These are phyloP conservation scores for Magnolia officinalis DNA, from an alignment of 164 flowering plant species.

Conservation along the genomic window DNA sequence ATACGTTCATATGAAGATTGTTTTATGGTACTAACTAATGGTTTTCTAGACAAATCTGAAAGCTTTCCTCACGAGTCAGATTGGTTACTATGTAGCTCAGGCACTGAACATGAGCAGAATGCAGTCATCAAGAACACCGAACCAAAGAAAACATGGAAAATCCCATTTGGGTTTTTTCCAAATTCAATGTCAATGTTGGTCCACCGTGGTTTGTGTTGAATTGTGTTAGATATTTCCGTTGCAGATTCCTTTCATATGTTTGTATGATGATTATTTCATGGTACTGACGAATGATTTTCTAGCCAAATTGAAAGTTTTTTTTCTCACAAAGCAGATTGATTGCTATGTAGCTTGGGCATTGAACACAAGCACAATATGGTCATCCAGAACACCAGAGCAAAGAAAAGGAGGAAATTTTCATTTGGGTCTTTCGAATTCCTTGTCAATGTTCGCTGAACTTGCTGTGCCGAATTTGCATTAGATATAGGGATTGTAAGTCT, in stretches of 20 bases:
- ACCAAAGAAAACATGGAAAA: not conserved
- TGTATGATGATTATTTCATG: slow-evolving; percentile 24
- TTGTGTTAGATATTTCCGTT: not conserved
- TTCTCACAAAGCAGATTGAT: slow-evolving; percentile 1
- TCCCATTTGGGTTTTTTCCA: not conserved
- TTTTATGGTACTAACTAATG: slow-evolving; percentile 13
- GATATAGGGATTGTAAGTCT: not conserved
- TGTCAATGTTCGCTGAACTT: not conserved
- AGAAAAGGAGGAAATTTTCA: not conserved
- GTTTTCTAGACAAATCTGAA: not conserved
- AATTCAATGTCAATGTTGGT: not conserved
- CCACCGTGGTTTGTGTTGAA: not conserved
- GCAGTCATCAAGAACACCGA: not conserved
- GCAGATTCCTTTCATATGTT: slow-evolving; percentile 34
- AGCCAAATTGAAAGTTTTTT: slow-evolving; percentile 10
- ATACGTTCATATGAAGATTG: slow-evolving; percentile 37
- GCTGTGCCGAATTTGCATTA: not conserved
- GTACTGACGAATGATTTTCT: slow-evolving; percentile 10
- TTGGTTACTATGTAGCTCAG: not conserved
- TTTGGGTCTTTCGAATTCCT: not conserved
- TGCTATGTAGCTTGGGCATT: not conserved
- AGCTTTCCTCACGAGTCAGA: not conserved
- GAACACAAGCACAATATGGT: not conserved
- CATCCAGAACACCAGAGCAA: not conserved
- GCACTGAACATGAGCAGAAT: not conserved